A percentile compares a stretch with the other conserved stretches of the same genome.
These are phyloP conservation scores for Mucor lusitanicus DNA, from an alignment of 371 early-diverging fungal species.

Conservation along the genomic window DNA sequence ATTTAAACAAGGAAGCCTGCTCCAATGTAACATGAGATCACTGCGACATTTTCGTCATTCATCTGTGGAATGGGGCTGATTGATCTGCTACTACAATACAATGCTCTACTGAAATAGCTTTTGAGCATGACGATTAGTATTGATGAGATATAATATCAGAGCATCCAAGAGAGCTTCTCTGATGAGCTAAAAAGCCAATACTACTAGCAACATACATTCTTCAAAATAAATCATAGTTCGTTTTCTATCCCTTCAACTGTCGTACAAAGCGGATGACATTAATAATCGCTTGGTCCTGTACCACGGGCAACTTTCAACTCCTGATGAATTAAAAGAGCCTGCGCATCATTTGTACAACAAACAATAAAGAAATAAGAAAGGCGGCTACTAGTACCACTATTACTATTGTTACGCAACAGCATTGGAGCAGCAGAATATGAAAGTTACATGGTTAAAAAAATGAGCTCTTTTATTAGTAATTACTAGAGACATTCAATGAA, in stretches of 20 bases:
- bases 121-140: no score
- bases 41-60: no score
- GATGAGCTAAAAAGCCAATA: no score
- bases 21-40: no score
- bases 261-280: not conserved
- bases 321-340: not conserved
- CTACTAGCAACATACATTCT: not conserved
- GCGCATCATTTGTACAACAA: no score
- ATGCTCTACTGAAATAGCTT: no score
- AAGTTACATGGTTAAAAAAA: not conserved
- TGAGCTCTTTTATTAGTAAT: not conserved
- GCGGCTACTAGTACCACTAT: no score
- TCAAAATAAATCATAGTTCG: not conserved
- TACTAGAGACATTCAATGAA: not conserved
- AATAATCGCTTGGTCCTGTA: not conserved
- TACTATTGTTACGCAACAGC: not conserved
- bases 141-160: no score
- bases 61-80: no score
- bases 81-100: no score
- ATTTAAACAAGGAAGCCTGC: no score
- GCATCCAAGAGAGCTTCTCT: no score
- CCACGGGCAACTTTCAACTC: not conserved
- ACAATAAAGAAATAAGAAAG: not conserved
- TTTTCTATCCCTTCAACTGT: not conserved
- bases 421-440: not conserved